Evolutionary conservation across 2,329 filamentous ascomycete genomes (phyloP).

Genomic region (Cytospora paraplurivora): DNA sequence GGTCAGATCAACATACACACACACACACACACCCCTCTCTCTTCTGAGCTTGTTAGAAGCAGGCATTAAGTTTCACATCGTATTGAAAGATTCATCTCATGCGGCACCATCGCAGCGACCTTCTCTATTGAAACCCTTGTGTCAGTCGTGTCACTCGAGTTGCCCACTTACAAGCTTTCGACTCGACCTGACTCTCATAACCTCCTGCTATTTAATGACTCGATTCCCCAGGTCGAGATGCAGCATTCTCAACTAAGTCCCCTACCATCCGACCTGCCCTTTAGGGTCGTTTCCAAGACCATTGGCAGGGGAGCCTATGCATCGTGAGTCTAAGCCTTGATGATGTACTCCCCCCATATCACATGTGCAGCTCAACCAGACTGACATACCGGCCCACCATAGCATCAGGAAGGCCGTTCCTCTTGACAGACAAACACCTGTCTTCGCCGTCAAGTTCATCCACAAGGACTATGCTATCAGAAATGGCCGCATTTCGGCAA

Average conservation of each 20-base stretch:
- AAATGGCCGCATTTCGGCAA: slow-evolving; percentile 82
- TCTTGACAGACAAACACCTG: slow-evolving; percentile 64
- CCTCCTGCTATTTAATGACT: neutral
- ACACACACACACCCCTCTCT: neutral
- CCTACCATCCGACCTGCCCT: slow-evolving; percentile 81
- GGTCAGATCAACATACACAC: neutral
- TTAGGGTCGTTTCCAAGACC: slow-evolving; percentile 92
- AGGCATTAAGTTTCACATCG: neutral
- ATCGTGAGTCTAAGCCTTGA: slow-evolving; percentile 62
- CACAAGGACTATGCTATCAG: slow-evolving; percentile 94
- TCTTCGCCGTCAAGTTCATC: slow-evolving; percentile 98
- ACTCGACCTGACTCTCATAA: slow-evolving; percentile 12
- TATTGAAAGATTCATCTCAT: slow-evolving; percentile 2
- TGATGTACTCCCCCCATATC: slow-evolving; percentile 25
- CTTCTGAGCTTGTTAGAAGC: slow-evolving; percentile 7
- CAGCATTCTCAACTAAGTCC: slow-evolving; percentile 86
- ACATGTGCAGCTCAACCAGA: slow-evolving; percentile 18
- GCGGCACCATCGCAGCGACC: slow-evolving; percentile 10
- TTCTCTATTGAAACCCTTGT: slow-evolving; percentile 9
- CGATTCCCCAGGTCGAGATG: slow-evolving; percentile 41
- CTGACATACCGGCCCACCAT: slow-evolving; percentile 32
- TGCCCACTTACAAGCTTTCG: slow-evolving; percentile 3
- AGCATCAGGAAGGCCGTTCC: slow-evolving; percentile 94
- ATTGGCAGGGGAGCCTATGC: slow-evolving; percentile 97
- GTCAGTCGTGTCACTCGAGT: slow-evolving; percentile 2